Base-by-base conservation (phyloP, 2,329 filamentous ascomycete genomes). In the Cladobotryum protrusum region DNA sequence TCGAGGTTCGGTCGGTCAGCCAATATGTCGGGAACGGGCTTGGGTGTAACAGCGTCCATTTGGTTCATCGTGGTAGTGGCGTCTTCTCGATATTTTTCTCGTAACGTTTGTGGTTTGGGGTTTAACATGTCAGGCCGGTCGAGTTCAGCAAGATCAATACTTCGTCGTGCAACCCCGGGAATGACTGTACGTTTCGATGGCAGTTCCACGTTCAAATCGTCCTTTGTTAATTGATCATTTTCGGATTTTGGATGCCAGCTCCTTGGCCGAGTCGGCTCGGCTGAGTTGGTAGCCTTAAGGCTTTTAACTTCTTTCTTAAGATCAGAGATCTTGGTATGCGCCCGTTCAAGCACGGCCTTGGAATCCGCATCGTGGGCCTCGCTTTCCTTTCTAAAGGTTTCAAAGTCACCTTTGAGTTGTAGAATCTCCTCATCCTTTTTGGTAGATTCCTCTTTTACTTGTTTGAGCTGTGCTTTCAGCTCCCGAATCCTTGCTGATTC, bases 311-410 rank as follows among this genome's bases (percentile, higher is more conserved):
- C 75, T 56, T 74, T 76, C 62, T 77, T 78, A 7, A 84, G 70
- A 40, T 77, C 72, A 8, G 72, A 66, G 52, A 83, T 80, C 62
- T 79, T 79, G 36, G 72, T 69, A 52, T 82, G 78, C 49, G 80
- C 79, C 54, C 74, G 75, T 47, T 77, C 72, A 41, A 83, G 56
- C 2, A 82, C 76, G 14, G 74, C 71, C 56, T 76, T 73, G 4
- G 77, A 77, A 52, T 84, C 79, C 8, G 69, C 66, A n/a, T 79
- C 75, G 35, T 74, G 74, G 5, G 70, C 63, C 53, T 81, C 77
- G 15, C 76, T 74, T 42, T 79, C 72, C 32, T 74, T 71, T 54
- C 78, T 77, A 34, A 82, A 72, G 8, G 68, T 60, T 37, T 81
- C 76, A 52, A 80, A 80, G 14, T 81, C 77, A 41, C 65, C 67